Base-by-base conservation (phyloP, 257 asterid species). In the Solanum rostratum region DNA sequence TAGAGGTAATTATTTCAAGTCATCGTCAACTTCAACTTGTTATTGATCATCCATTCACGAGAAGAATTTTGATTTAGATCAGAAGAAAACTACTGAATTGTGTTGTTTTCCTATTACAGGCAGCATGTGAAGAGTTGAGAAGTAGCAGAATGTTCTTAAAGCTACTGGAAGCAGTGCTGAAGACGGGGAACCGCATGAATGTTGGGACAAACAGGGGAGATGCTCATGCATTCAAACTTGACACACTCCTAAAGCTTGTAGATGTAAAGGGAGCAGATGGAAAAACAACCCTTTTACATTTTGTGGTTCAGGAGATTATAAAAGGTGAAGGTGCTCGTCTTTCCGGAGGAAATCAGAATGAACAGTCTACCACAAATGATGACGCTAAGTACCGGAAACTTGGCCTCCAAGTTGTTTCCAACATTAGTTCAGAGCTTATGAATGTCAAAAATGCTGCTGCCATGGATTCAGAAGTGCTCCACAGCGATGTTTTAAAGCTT, bases 141-240 rank as follows among this genome's bases (percentile, higher is more conserved):
- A 85, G 81, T 79, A 85, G 90, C 80, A 85, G 87, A 59, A 73
- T 87, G 89, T 87, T 87, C 62, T 54, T 87, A 16, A 87, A 87
- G 87, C 89, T 87, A 46, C 85, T 87, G 20, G 89, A 87, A 80
- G 89, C 89, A 1, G 89, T 84, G 18, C 60, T 87, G 53, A 87
- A 87, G 83, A 87, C 89, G 0, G 89, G 89, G 5, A 87, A 87
- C 53, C 89, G 87, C 57, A 87, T 87, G 89, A 87, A 87, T 81
- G 89, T 84, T 57, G 89, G 89, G 84, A 87, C 89, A 50, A 84
- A 84, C 63, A 86, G 85, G 69, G 89, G 89, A 10, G 89, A 65
- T n/a, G 89, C 89, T 24, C 89, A 80, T 52, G 89, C 89, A 20
- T 84, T 87, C 53, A 87, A 87, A 46, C 89, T 87, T 10, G 89